These are phyloP conservation scores for Sequoiadendron giganteum DNA, from an alignment of 75 land plant genomes.

Conservation along the genomic window DNA sequence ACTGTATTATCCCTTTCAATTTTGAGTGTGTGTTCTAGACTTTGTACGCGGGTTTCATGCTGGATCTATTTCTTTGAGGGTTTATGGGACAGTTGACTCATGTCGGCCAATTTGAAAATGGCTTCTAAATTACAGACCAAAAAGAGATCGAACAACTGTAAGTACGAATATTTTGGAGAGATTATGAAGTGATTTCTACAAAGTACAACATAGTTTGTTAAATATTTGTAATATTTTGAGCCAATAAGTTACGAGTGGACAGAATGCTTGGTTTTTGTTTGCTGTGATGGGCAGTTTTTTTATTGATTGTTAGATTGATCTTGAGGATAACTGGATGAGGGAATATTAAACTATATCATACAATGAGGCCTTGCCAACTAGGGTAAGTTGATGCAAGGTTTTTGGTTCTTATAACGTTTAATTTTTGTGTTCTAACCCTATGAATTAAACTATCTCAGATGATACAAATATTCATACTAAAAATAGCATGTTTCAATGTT, in stretches of 20 bases:
- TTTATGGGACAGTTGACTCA: not conserved
- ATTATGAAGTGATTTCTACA: not conserved
- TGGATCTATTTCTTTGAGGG: not conserved
- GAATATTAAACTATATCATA: not conserved
- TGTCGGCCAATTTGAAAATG: not conserved
- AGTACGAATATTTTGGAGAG: not conserved
- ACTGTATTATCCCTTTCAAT: not conserved
- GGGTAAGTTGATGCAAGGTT: not conserved
- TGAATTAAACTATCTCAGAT: no score
- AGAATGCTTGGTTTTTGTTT: not conserved
- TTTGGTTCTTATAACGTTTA: not conserved
- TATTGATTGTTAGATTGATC: not conserved
- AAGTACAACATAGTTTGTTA: no score
- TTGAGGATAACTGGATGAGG: not conserved
- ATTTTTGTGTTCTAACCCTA: no score
- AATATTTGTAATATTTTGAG: not conserved
- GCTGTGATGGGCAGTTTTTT: not conserved
- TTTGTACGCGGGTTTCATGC: not conserved
- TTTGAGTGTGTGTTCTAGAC: not conserved
- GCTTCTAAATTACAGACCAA: not conserved
- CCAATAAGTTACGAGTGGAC: not conserved
- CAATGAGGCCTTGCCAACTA: not conserved
- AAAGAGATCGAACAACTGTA: not conserved
- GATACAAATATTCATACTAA: no score
- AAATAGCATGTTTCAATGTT: no score